These are phyloP conservation scores for Scheffersomyces stipitis DNA, from an alignment of 805 yeast species.

Conservation along the genomic window DNA sequence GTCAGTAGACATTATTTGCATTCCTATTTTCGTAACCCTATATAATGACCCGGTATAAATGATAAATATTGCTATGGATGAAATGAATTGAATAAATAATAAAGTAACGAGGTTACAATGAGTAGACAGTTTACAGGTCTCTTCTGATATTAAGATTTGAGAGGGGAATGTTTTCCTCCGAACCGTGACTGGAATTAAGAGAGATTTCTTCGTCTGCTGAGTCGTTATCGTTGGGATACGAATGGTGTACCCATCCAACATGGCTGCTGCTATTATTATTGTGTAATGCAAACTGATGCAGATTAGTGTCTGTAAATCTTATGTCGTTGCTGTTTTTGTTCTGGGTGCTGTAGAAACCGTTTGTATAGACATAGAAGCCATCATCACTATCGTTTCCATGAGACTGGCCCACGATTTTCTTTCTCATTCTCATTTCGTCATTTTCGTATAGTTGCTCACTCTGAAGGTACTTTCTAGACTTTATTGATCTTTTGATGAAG, in stretches of 20 bases:
- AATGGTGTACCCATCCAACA: conserved; percentile 18
- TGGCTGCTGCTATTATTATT: conserved; percentile 9
- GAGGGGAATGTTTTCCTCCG: not conserved
- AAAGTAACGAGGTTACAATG: no score
- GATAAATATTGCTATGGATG: no score
- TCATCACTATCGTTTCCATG: conserved; percentile 33
- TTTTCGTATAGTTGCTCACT: conserved; percentile 27
- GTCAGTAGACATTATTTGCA: no score
- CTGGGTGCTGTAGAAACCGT: conserved; percentile 35
- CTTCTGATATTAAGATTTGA: no score
- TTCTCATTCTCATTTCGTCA: conserved; percentile 34
- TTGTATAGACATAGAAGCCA: conserved; percentile 43
- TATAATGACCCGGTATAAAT: no score
- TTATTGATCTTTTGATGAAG: conserved; percentile 66
- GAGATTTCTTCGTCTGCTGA: conserved; percentile 13
- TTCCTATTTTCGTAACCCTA: no score
- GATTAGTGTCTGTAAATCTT: not conserved
- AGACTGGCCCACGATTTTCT: conserved; percentile 7
- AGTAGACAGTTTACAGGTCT: no score
- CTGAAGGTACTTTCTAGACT: conserved; percentile 45
- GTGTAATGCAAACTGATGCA: conserved; percentile 4
- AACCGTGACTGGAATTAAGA: conserved; percentile 7
- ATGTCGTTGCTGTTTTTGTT: conserved; percentile 13
- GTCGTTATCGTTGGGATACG: conserved; percentile 2
- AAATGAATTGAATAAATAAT: no score